Conservation (phyloP, 2,329 filamentous ascomycete species). For the Fusarium subtropicale region DNA sequence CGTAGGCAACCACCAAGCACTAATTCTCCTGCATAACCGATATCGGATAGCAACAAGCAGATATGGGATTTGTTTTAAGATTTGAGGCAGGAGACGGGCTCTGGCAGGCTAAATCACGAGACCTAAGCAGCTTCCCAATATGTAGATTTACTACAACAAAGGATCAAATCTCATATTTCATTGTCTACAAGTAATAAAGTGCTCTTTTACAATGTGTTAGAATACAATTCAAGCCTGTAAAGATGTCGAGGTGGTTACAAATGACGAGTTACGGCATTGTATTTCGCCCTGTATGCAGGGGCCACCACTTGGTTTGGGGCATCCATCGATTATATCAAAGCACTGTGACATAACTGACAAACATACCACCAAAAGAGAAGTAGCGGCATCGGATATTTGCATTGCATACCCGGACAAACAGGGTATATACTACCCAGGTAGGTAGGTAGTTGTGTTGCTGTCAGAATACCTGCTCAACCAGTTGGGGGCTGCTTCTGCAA, state of each 20-base stretch:
- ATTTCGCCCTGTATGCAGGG: background rate
- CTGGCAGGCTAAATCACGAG: conserved; percentile 5
- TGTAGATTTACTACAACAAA: background rate
- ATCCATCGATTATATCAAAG: background rate
- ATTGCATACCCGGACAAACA: background rate
- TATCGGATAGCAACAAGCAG: background rate
- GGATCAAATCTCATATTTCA: background rate
- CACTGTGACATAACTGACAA: background rate
- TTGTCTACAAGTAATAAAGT: no score
- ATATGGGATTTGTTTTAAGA: background rate
- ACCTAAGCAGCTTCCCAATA: background rate
- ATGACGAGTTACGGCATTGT: background rate
- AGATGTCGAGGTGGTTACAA: background rate
- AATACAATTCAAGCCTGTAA: background rate
- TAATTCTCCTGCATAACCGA: background rate
- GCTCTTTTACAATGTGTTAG: background rate
- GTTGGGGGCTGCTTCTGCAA: no score
- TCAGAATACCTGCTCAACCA: background rate
- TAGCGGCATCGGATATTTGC: background rate
- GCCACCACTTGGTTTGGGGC: background rate
- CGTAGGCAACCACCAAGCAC: background rate
- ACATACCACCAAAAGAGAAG: background rate
- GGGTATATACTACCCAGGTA: no score
- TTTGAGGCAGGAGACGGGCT: conserved; percentile 2
- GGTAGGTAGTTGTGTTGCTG: background rate